Evolutionary conservation across 1,284 basidiomycete genomes (phyloP).

Genomic region (Rhodotorula sp.): DNA sequence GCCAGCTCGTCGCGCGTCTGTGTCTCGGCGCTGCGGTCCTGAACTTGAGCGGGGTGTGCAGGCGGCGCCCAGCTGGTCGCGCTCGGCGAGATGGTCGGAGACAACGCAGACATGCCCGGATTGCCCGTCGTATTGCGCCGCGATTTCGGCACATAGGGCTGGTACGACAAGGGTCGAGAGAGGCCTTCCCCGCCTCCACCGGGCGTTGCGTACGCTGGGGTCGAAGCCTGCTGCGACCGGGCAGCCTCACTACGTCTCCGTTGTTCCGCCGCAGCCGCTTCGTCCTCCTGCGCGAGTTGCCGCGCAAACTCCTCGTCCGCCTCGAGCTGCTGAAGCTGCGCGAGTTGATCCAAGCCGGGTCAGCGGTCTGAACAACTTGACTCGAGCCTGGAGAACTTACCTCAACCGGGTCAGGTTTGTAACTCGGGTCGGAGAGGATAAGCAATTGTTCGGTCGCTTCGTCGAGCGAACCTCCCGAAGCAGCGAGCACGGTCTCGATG

Average conservation of each 20-base stretch:
- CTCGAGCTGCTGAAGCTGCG: conserved; percentile 25
- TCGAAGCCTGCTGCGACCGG: not conserved
- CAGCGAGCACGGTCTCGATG: conserved; percentile 30
- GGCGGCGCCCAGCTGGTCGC: conserved; percentile 25
- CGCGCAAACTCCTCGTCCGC: conserved; percentile 31
- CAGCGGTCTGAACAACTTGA: too few relatives aligned
- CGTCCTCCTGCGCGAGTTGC: conserved; percentile 30
- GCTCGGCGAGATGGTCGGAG: not conserved
- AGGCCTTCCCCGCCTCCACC: not conserved
- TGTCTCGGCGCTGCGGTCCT: not conserved
- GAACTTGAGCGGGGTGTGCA: not conserved
- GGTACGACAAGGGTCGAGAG: conserved; percentile 22
- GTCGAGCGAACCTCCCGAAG: conserved; percentile 18
- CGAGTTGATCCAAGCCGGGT: not conserved
- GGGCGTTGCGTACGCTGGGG: not conserved
- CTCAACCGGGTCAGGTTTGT: conserved; percentile 15
- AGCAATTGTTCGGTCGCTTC: conserved; percentile 27
- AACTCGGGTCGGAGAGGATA: conserved; percentile 28
- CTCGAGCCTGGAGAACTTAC: not conserved
- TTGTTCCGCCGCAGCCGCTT: conserved; percentile 6
- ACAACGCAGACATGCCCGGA: not conserved
- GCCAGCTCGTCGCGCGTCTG: conserved; percentile 31
- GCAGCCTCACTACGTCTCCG: not conserved
- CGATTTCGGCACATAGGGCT: conserved; percentile 31
- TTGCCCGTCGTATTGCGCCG: conserved; percentile 2